phyloP scores from a whole-genome alignment of 345 rosid genomes.

The Acer yangbiense region DNA sequence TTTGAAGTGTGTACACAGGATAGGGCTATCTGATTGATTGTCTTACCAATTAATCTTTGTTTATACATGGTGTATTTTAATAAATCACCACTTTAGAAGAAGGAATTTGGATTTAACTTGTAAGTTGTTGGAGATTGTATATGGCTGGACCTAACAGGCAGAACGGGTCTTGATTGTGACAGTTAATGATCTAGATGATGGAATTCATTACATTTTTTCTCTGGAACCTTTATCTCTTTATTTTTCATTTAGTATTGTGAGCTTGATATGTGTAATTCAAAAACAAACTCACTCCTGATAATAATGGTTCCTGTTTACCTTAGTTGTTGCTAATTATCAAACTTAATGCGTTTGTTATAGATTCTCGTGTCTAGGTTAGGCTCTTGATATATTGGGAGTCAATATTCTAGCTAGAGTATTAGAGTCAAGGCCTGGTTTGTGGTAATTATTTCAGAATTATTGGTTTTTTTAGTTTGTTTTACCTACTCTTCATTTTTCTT shows the following conservation, averaged over 20 bases:
- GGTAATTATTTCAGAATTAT: background rate
- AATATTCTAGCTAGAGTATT: background rate
- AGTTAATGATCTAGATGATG: background rate
- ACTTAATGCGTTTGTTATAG: background rate
- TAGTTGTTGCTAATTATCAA: background rate
- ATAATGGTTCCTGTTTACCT: background rate
- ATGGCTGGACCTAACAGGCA: background rate
- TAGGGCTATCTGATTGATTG: too few species aligned
- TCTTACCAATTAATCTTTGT: too few species aligned
- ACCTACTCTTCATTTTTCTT: too few species aligned
- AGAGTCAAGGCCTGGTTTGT: background rate
- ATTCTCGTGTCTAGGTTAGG: background rate
- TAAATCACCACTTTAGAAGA: background rate
- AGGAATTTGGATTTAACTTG: background rate
- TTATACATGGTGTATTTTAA: background rate
- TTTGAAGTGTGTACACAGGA: too few species aligned
- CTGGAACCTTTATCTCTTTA: background rate
- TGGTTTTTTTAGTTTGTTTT: background rate
- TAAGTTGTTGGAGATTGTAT: background rate
- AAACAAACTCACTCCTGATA: background rate
- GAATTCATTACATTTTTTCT: background rate
- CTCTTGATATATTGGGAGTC: background rate
- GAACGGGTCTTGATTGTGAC: background rate
- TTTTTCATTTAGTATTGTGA: background rate
- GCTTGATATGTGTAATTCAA: background rate